phyloP scores from a whole-genome alignment of 129 eudicot species.

The Calendula officinalis region DNA sequence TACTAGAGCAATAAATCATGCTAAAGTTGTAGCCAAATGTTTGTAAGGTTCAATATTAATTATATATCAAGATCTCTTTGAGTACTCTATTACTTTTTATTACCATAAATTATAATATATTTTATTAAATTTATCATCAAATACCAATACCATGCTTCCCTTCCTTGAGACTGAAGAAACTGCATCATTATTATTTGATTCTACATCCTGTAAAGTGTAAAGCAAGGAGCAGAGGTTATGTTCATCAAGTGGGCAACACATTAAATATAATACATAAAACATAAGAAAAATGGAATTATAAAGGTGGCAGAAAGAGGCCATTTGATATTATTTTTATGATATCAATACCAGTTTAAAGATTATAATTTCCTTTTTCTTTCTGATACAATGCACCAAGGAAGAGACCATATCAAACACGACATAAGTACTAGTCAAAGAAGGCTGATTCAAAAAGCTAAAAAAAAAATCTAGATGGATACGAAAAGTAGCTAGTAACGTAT shows the following conservation, averaged over 20 bases:
- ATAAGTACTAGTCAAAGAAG: not conserved
- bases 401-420: not conserved
- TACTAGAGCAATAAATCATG: slow-evolving; percentile 21
- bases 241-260: too few relatives aligned
- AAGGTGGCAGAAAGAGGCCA: too few relatives aligned
- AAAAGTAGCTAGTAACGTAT: not conserved
- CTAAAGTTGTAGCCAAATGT: slow-evolving; percentile 24
- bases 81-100: not conserved
- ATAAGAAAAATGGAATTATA: too few relatives aligned
- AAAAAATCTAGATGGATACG: not conserved
- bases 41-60: slow-evolving; percentile 8
- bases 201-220: too few relatives aligned
- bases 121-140: too few relatives aligned
- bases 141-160: too few relatives aligned
- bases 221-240: too few relatives aligned
- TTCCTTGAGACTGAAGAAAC: too few relatives aligned
- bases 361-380: not conserved
- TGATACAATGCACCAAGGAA: slow-evolving; percentile 1
- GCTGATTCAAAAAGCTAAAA: not conserved
- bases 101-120: not conserved
- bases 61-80: slow-evolving; percentile 19
- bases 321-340: too few relatives aligned
- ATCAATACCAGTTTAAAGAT: too few relatives aligned
- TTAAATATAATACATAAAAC: too few relatives aligned
- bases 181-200: too few relatives aligned